Evolutionary conservation across 2,329 filamentous ascomycete species (phyloP), one percentile per base, ranked within the genome.

Genomic region (Botrytis tulipae): DNA sequence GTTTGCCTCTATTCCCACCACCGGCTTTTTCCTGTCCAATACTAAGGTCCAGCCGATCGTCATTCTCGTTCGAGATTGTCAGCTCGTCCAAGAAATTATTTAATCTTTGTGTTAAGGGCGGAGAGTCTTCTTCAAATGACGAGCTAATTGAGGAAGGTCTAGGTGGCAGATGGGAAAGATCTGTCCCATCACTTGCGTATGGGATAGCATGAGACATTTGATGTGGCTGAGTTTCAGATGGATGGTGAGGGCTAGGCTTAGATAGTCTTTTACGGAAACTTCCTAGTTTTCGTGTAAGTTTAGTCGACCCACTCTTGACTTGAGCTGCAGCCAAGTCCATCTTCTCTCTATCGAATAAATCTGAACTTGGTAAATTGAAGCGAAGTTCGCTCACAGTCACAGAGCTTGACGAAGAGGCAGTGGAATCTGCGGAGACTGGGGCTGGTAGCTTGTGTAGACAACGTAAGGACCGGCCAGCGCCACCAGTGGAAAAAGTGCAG

Each of bases 11-110:
- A 80, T 93, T 92, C 0, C 95, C 95, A 35, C 95, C 95, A 1
- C 95, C 95, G 0, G 95, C 95, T 73, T 88, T 89, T 82, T 98
- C 95, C 76, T 89, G 89, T 0, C 94, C 95, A 0, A 98, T 85
- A 35, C 90, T 92, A 4, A 96, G 81, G 80, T 95, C 92, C 71
- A 95, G 84, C 77, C 87, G 82, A 9, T 85, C 83, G 25, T 85
- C 81, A 25, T 79, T 74, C 35, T 76, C 71, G 61, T 75, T 71
- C 18, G 46, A 51, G n/a, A 44, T 73, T 54, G 71, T 60, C 35
- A 70, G 32, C 22, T 70, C 65, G 59, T 66, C 68, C 16, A 71
- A 51, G 51, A 60, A 59, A 25, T 51, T n/a, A 54, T 71, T 46
- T 40, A 71, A 25, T 57, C 59, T 51, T 40, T 48, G 70, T 51